Conservation (phyloP, 2,329 filamentous ascomycete genomes). For the Chalara sp. region DNA sequence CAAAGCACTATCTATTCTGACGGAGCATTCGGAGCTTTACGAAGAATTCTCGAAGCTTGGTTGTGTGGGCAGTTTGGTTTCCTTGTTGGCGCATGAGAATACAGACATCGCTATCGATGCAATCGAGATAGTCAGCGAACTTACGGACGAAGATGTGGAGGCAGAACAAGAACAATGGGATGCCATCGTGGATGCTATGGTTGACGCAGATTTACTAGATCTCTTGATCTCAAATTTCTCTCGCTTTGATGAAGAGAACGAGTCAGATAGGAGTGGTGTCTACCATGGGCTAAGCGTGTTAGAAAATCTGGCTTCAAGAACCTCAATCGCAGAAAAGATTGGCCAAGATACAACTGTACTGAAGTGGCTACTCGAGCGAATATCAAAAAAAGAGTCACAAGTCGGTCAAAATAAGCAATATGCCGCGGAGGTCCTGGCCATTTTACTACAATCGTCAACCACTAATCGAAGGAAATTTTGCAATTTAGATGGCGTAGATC, state of each 20-base stretch:
- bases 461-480: constrained; percentile 59
- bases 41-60: constrained; percentile 71
- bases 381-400: constrained; percentile 58
- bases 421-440: constrained; percentile 82
- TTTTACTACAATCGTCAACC: constrained; percentile 71
- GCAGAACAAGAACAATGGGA: constrained; percentile 79
- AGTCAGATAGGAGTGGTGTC: constrained; percentile 74
- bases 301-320: constrained; percentile 76
- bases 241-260: constrained; percentile 69
- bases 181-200: constrained; percentile 58
- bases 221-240: constrained; percentile 72
- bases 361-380: constrained; percentile 70
- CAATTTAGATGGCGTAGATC: constrained; percentile 65
- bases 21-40: constrained; percentile 81
- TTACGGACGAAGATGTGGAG: constrained; percentile 88
- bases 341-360: constrained; percentile 62
- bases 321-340: constrained; percentile 62
- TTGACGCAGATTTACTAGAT: constrained; percentile 65
- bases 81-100: constrained; percentile 87
- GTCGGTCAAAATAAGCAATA: constrained; percentile 94
- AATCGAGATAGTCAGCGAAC: constrained; percentile 81
- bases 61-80: constrained; percentile 66
- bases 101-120: constrained; percentile 92
- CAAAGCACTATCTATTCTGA: constrained; percentile 77
- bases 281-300: constrained; percentile 80